phyloP scores from a whole-genome alignment of 495 filamentous ascomycete species.

The Xylaria telfairii region DNA sequence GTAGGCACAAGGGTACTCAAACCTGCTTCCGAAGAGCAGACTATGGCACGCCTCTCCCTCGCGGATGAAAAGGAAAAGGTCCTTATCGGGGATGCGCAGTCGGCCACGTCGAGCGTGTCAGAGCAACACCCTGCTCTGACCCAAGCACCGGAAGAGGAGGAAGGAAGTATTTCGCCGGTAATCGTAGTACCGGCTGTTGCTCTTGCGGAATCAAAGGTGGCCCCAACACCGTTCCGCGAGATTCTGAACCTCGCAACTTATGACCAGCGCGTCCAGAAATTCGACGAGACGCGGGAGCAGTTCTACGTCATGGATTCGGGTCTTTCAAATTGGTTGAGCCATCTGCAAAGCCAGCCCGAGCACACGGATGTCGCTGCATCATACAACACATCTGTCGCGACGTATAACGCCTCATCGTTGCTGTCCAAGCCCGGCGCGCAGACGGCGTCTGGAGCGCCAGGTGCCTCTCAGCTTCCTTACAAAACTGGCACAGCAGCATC shows the following conservation, averaged over 20 bases:
- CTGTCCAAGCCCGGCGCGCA: slow-evolving; percentile 29
- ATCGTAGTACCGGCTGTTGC: slow-evolving; percentile 51
- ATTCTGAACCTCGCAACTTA: slow-evolving; percentile 68
- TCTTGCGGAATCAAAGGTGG: not conserved
- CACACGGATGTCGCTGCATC: slow-evolving; percentile 16
- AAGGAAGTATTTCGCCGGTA: slow-evolving; percentile 26
- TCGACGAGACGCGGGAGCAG: slow-evolving; percentile 70
- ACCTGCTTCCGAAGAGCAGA: slow-evolving; percentile 14
- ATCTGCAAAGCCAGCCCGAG: slow-evolving; percentile 49
- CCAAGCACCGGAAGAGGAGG: slow-evolving; percentile 17
- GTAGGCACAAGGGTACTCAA: slow-evolving; percentile 25
- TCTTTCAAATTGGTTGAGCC: slow-evolving; percentile 72
- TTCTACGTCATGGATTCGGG: slow-evolving; percentile 77
- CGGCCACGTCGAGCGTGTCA: slow-evolving; percentile 35
- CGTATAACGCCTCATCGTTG: slow-evolving; percentile 25
- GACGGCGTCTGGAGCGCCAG: slow-evolving; percentile 31
- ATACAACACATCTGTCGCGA: slow-evolving; percentile 18
- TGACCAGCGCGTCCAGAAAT: slow-evolving; percentile 70
- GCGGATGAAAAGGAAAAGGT: slow-evolving; percentile 58
- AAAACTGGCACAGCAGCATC: slow-evolving; percentile 52
- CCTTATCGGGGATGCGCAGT: slow-evolving; percentile 37
- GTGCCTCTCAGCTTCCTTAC: slow-evolving; percentile 53
- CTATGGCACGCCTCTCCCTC: slow-evolving; percentile 39
- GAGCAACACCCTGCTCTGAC: slow-evolving; percentile 49
- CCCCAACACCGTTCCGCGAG: slow-evolving; percentile 64